Conservation (phyloP, 2,329 filamentous ascomycete genomes). For the Fonsecaea nubica region DNA sequence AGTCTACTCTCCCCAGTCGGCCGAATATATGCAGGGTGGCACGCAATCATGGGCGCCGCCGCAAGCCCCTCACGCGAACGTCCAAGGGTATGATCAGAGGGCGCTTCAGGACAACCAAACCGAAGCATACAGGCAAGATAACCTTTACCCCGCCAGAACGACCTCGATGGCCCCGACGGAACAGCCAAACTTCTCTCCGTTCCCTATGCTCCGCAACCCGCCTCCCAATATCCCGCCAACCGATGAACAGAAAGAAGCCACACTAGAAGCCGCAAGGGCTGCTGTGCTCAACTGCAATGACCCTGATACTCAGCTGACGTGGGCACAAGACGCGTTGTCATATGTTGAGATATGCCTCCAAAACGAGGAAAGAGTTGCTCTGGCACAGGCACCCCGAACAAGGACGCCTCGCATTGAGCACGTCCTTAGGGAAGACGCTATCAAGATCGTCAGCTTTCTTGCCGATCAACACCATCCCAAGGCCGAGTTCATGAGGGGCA, state of each 20-base stretch:
- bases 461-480: slow-evolving; percentile 91
- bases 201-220: slow-evolving; percentile 78
- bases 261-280: slow-evolving; percentile 81
- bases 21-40: slow-evolving; percentile 20
- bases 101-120: slow-evolving; percentile 15
- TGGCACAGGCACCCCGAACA: slow-evolving; percentile 66
- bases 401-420: slow-evolving; percentile 87
- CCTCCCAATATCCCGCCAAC: slow-evolving; percentile 90
- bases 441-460: slow-evolving; percentile 90
- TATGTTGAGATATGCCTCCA: slow-evolving; percentile 86
- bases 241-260: slow-evolving; percentile 91
- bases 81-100: slow-evolving; percentile 44
- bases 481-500: slow-evolving; percentile 90
- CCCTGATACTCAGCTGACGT: slow-evolving; percentile 93
- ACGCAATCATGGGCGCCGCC: slow-evolving; percentile 22
- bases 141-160: slow-evolving; percentile 58
- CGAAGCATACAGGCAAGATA: slow-evolving; percentile 38
- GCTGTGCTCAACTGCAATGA: slow-evolving; percentile 91
- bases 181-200: slow-evolving; percentile 84
- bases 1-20: slow-evolving; percentile 34
- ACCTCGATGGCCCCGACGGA: slow-evolving; percentile 57
- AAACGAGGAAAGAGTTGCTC: slow-evolving; percentile 71
- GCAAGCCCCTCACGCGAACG: slow-evolving; percentile 42
- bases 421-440: slow-evolving; percentile 82
- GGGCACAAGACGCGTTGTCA: slow-evolving; percentile 89